Evolutionary conservation across 176 grass and related monocot genomes (phyloP), one percentile per base, ranked within the genome.

Genomic region (Calamus simplicifolius): DNA sequence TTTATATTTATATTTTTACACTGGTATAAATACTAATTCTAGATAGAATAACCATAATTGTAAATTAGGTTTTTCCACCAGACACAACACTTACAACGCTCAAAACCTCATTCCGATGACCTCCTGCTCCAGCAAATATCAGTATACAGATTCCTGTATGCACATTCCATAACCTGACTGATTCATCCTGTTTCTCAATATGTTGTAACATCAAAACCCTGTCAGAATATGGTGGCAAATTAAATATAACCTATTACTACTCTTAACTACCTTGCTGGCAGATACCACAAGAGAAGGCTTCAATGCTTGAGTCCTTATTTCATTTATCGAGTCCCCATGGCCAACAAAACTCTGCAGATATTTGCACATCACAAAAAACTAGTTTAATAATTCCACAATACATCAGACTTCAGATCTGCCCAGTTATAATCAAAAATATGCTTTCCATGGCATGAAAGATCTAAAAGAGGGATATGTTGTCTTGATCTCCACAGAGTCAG

Each of bases 131-230:
- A 62, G 87, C 78, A 80, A 97, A 97, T 67, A 88, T 48, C 79
- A 97, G 75, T 67, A 97, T 91, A 49, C 84, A 97, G 38, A 97
- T 97, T 58, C 92, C 92, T 63, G 84, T 97, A 60, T 91, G 92
- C 58, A 88, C 79, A 88, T 97, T 97, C 92, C 92, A 97, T 38
- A 91, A 58, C 72, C 87, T 84, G 79, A 97, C 84, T 66, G 92
- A 97, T 61, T 97, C 92, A 51, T 97, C 92, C 92, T 88, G 71
- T 65, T 77, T 25, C 43, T 72, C 58, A 21, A 52, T 51, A 76
- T 27, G 26, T 35, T n/a, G 60, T 61, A 66, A 62, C 5, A 54
- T 59, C n/a, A 69, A 58, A n/a, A 43, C 35, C 8, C 12, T 43
- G 35, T 43, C 6, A 13, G 35, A 43, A 3, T 43, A 43, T 43